Percentiles rank a stretch among this genome's conserved stretches.
Conservation (phyloP, 192 early-diverging fungal species). For the Chytriomyces confervae region DNA sequence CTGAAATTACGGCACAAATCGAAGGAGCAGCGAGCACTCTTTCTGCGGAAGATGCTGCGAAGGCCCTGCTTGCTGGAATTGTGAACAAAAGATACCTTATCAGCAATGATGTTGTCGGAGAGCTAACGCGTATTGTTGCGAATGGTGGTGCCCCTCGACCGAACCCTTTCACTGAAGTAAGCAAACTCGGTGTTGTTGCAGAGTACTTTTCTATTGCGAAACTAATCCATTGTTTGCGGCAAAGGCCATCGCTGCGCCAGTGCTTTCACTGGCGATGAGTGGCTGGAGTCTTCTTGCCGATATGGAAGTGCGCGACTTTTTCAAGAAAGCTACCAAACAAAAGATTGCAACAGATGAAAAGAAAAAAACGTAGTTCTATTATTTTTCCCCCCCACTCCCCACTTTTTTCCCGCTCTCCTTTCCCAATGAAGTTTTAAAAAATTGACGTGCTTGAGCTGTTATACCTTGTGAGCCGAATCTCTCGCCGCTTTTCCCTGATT, state of each 20-base stretch:
- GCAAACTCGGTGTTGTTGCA: background rate
- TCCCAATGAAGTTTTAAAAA: too few relatives aligned
- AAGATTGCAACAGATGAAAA: background rate
- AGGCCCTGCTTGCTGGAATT: conserved; percentile 43
- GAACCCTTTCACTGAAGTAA: conserved; percentile 37
- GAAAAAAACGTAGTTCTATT: background rate
- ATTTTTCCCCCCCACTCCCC: too few relatives aligned
- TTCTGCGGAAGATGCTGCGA: conserved; percentile 45
- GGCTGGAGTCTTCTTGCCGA: conserved; percentile 26
- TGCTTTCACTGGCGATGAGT: conserved; percentile 14
- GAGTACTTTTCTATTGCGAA: background rate
- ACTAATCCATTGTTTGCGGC: background rate
- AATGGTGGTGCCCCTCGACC: conserved; percentile 28
- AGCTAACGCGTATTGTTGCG: conserved; percentile 37
- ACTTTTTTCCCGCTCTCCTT: too few relatives aligned
- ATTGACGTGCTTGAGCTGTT: too few relatives aligned
- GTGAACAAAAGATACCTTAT: conserved; percentile 45
- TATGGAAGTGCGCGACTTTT: conserved; percentile 15
- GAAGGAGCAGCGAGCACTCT: conserved; percentile 45
- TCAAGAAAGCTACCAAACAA: conserved; percentile 19
- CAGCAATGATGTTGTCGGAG: conserved; percentile 51
- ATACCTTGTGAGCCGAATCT: too few relatives aligned
- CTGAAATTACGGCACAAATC: conserved; percentile 47
- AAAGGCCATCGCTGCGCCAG: conserved; percentile 20
- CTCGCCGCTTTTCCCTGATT: too few relatives aligned